Percentiles rank a stretch among this genome's conserved stretches.
Evolutionary conservation across 805 yeast genomes (phyloP).

Genomic region (Ogataea corticis): DNA sequence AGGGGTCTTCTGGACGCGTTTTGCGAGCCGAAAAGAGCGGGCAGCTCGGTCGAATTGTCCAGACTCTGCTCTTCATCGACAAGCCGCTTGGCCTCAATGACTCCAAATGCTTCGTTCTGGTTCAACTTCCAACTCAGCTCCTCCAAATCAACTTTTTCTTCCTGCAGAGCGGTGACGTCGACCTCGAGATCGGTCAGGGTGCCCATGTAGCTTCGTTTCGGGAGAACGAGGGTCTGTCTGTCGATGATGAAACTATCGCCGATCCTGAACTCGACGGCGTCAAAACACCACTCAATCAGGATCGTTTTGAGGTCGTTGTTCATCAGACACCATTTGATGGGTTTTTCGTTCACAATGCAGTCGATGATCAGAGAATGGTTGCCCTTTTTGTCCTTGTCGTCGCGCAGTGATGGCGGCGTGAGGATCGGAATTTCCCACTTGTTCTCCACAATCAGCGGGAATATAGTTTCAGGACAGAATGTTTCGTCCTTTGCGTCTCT

Average conservation of each 20-base stretch:
- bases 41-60: conserved; percentile 19
- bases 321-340: conserved; percentile 60
- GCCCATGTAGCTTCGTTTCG: conserved; percentile 76
- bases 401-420: conserved; percentile 54
- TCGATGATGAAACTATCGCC: conserved; percentile 47
- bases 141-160: conserved; percentile 35
- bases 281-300: conserved; percentile 80
- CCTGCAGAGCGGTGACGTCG: conserved; percentile 44
- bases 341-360: conserved; percentile 69
- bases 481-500: conserved; percentile 17
- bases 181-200: conserved; percentile 46
- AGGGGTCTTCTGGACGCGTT: conserved; percentile 38
- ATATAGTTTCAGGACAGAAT: conserved; percentile 58
- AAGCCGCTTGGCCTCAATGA: conserved; percentile 41
- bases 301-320: conserved; percentile 63
- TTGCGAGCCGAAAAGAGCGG: conserved; percentile 3
- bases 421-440: conserved; percentile 87
- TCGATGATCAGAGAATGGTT: conserved; percentile 65
- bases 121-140: conserved; percentile 33
- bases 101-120: conserved; percentile 43
- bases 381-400: conserved; percentile 71
- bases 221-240: conserved; percentile 58
- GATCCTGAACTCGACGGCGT: conserved; percentile 57
- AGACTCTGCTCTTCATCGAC: conserved; percentile 7
- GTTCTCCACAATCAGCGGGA: conserved; percentile 63